Evolutionary conservation across 1,284 basidiomycete genomes (phyloP), one percentile per base, ranked within the genome.

Genomic region (Cryptococcus hybrid): DNA sequence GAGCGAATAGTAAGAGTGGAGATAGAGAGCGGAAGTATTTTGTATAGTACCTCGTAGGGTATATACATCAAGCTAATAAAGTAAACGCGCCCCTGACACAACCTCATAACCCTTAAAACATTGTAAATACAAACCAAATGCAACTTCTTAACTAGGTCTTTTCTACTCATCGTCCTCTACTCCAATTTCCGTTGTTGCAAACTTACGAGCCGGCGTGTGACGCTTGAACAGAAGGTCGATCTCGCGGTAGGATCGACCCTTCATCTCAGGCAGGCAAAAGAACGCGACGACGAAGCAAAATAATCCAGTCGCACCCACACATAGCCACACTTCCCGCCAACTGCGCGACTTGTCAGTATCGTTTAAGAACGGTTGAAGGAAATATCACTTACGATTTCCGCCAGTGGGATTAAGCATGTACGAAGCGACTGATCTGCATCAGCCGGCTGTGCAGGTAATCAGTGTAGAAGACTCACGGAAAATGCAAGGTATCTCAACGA

Each of bases 151-250:
- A 30, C 30, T 4, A 30, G 30, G 30, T 30, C 30, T 30, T 30
- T 30, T 30, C 52, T 64, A 65, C 15, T 54, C 53, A 44, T 68
- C 66, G 5, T 61, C 64, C 18, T 57, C 58, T 30, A 68, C 61
- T 44, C 65, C 62, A 53, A 77, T 65, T 38, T 67, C 58, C 47
- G 71, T 74, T 5, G 50, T 61, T 51, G 63, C 54, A 58, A 77
- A 78, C 63, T 76, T 68, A 52, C 75, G 59, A 6, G 75, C 74
- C 7, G 71, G 55, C 1, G 73, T 60, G 46, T 63, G 60, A 43
- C 67, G 64, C 55, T 67, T 64, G 59, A 76, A 77, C 35, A 77
- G 61, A 45, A 76, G 62, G 55, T 77, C 75, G 15, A 77, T 65
- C 47, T 76, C 73, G 46, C 68, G 65, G 67, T 69, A 77, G 4